Evolutionary conservation across 306 rosid species (phyloP).

Genomic region (Fagus crenata): DNA sequence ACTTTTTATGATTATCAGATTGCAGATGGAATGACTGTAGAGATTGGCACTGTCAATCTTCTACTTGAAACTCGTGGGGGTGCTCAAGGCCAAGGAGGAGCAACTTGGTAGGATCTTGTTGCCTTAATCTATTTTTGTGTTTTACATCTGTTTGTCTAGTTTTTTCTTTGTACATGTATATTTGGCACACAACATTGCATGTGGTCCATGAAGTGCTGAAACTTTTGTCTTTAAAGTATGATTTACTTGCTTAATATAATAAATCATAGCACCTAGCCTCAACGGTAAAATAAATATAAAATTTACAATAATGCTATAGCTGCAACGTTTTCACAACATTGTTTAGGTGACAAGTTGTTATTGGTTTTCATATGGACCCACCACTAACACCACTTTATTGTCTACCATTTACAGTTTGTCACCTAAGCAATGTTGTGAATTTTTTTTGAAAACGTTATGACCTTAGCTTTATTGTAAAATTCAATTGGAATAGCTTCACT

Average conservation of each 20-base stretch:
- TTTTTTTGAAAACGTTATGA: too few relatives aligned
- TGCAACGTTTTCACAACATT: too few relatives aligned
- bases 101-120: conserved; percentile 67
- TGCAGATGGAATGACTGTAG: conserved; percentile 97
- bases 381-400: too few relatives aligned
- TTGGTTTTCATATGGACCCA: too few relatives aligned
- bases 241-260: not conserved
- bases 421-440: too few relatives aligned
- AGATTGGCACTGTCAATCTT: conserved; percentile 79
- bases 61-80: conserved; percentile 92
- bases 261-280: not conserved
- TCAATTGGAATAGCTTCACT: not conserved
- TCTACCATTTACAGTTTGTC: too few relatives aligned
- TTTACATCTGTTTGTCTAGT: not conserved
- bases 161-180: not conserved
- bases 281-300: not conserved
- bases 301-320: too few relatives aligned
- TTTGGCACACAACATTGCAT: not conserved
- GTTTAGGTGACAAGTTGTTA: too few relatives aligned
- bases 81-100: conserved; percentile 67
- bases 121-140: conserved; percentile 7
- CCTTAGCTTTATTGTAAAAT: not conserved
- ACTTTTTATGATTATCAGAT: conserved; percentile 51
- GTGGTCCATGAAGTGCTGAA: not conserved
- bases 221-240: not conserved